A percentile compares a stretch with the other conserved stretches of the same genome.
phyloP scores from a whole-genome alignment of 805 yeast species.

The Priceomyces haplophilus region DNA sequence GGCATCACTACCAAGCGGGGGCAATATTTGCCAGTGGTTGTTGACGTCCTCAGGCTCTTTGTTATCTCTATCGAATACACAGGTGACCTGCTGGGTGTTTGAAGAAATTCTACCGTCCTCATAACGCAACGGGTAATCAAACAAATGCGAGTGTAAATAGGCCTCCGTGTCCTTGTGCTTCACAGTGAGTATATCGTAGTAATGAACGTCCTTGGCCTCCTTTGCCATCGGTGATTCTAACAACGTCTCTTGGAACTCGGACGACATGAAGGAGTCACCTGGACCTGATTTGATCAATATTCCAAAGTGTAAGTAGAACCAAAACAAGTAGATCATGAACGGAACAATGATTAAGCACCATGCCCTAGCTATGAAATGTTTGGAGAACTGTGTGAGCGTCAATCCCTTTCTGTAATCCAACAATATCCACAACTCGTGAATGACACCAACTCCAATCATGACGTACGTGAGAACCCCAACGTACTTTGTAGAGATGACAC shows the following conservation, averaged over 20 bases:
- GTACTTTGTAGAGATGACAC: conserved; percentile 93
- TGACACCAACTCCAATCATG: conserved; percentile 83
- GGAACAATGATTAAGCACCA: conserved; percentile 75
- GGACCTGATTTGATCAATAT: conserved; percentile 86
- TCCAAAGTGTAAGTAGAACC: conserved; percentile 91
- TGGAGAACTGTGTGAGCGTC: conserved; percentile 49
- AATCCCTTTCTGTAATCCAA: conserved; percentile 70
- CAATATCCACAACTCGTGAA: conserved; percentile 82
- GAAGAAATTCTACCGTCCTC: conserved; percentile 96
- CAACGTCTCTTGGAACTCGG: conserved; percentile 89
- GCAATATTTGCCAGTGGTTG: conserved; percentile 85
- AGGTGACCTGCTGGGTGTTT: conserved; percentile 91
- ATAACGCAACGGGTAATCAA: conserved; percentile 81
- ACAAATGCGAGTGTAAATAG: conserved; percentile 77
- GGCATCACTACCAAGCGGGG: conserved; percentile 44
- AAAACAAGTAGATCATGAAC: conserved; percentile 71
- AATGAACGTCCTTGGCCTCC: conserved; percentile 69
- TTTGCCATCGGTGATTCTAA: conserved; percentile 76
- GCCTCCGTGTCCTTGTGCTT: conserved; percentile 79
- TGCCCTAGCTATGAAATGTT: conserved; percentile 75
- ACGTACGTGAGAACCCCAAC: conserved; percentile 92
- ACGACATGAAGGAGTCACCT: conserved; percentile 93
- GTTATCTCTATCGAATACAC: conserved; percentile 43
- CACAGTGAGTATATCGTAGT: conserved; percentile 70
- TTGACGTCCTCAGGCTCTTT: conserved; percentile 46